Conservation (phyloP, 1,284 basidiomycete genomes). For the Malassezia restricta region DNA sequence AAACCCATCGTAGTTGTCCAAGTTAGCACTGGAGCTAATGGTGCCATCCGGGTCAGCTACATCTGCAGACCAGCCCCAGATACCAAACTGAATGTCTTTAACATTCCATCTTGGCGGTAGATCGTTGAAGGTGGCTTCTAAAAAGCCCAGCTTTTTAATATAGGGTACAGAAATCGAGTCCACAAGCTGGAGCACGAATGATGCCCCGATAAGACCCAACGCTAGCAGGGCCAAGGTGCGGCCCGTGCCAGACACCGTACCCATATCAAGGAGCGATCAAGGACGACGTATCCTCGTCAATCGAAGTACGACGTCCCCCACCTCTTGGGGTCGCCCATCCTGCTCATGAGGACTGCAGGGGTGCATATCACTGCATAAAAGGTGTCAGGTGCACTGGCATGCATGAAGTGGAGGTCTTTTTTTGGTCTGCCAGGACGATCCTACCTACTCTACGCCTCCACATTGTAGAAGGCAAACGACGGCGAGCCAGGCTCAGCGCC, state of each 20-base stretch:
- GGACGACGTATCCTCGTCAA: too few species aligned
- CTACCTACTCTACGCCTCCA: not conserved
- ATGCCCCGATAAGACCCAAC: conserved; percentile 29
- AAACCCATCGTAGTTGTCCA: not conserved
- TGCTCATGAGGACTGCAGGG: too few species aligned
- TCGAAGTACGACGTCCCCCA: too few species aligned
- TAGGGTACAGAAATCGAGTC: conserved; percentile 26
- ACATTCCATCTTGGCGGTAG: not conserved
- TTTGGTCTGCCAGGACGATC: too few species aligned
- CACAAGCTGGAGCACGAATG: conserved; percentile 32
- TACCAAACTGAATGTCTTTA: conserved; percentile 16
- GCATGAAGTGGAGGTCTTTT: too few species aligned
- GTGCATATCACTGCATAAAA: too few species aligned
- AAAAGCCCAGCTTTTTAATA: conserved; percentile 33
- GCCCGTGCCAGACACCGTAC: conserved; percentile 1
- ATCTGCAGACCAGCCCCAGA: conserved; percentile 26
- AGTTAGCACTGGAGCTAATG: not conserved
- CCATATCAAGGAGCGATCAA: not conserved
- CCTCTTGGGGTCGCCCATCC: too few species aligned
- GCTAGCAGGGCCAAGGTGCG: conserved; percentile 10
- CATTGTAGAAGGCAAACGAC: conserved; percentile 21
- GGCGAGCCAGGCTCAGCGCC: conserved; percentile 65
- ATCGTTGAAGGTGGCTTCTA: conserved; percentile 14
- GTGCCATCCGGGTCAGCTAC: not conserved
- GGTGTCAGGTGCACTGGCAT: too few species aligned